Evolutionary conservation across 129 eudicot genomes (phyloP).

Genomic region (Helianthus tuberosus): DNA sequence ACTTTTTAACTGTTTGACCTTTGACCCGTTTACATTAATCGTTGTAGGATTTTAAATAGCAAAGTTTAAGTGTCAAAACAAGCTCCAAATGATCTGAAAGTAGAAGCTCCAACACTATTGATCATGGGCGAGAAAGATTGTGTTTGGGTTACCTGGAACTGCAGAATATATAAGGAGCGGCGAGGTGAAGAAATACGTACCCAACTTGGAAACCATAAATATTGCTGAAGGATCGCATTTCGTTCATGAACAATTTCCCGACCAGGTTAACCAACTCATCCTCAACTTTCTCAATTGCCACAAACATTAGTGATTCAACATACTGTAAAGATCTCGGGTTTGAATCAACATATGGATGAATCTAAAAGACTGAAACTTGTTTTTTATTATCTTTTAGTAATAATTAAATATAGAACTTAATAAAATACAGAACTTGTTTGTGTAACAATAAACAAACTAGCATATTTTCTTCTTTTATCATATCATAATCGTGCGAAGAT

Average conservation of each 20-base stretch:
- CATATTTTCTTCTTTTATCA: too few species aligned
- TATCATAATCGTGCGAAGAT: too few species aligned
- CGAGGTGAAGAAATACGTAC: conserved; percentile 30
- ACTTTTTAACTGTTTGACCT: not conserved
- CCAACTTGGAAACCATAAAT: conserved; percentile 25
- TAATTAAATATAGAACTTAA: not conserved
- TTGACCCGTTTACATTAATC: not conserved
- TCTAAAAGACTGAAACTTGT: not conserved
- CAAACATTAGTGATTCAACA: conserved; percentile 7
- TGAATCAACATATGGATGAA: not conserved
- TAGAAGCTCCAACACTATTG: conserved; percentile 26
- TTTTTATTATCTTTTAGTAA: not conserved
- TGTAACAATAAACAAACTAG: too few species aligned
- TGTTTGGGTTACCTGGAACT: conserved; percentile 26
- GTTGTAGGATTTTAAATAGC: conserved; percentile 12
- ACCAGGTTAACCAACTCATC: conserved; percentile 31
- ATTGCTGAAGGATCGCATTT: conserved; percentile 34
- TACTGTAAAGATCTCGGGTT: not conserved
- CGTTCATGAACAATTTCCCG: conserved; percentile 30
- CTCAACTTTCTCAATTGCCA: conserved; percentile 23
- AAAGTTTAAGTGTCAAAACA: conserved; percentile 17
- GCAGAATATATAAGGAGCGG: conserved; percentile 27
- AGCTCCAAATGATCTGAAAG: conserved; percentile 23
- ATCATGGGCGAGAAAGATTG: conserved; percentile 39
- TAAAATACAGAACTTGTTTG: too few species aligned